Percentiles rank a stretch among this genome's conserved stretches.
These are phyloP conservation scores for Bifiguratus adelaidae DNA, from an alignment of 192 early-diverging fungal species.

Conservation along the genomic window DNA sequence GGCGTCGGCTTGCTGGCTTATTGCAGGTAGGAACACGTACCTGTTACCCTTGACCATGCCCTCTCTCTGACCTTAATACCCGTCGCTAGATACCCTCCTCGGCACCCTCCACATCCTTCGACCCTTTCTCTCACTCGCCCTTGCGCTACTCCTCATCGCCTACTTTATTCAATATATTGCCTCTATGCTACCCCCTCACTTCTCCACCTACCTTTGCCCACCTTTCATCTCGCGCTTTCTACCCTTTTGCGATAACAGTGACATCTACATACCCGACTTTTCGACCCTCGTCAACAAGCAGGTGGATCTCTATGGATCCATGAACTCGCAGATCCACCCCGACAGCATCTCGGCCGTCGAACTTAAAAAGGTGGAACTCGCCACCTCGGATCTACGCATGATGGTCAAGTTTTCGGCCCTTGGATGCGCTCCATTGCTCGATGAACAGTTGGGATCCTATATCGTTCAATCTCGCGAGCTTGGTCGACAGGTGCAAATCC, in stretches of 20 bases:
- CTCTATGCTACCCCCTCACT: too few species aligned
- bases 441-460: constrained; percentile 23
- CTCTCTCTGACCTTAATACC: too few species aligned
- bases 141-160: too few species aligned
- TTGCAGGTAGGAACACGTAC: too few species aligned
- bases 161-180: too few species aligned
- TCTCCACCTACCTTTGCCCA: too few species aligned
- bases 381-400: constrained; percentile 32
- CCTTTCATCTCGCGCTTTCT: too few species aligned
- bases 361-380: constrained; percentile 35
- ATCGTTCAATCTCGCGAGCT: constrained; percentile 19
- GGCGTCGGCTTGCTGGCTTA: too few species aligned
- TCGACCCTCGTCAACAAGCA: constrained; percentile 33
- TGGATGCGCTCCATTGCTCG: constrained; percentile 13
- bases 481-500: constrained; percentile 28
- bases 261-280: constrained; percentile 30
- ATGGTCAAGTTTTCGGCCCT: constrained; percentile 34
- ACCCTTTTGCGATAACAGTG: constrained; percentile 1
- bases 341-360: constrained; percentile 19
- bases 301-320: constrained; percentile 23
- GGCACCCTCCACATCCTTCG: too few species aligned
- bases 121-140: too few species aligned
- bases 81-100: too few species aligned
- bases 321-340: constrained; percentile 21
- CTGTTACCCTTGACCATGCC: too few species aligned